Percentiles rank a stretch among this genome's conserved stretches.
phyloP scores from a whole-genome alignment of 1,284 basidiomycete genomes.

The Pseudozyma tsukubaensis region DNA sequence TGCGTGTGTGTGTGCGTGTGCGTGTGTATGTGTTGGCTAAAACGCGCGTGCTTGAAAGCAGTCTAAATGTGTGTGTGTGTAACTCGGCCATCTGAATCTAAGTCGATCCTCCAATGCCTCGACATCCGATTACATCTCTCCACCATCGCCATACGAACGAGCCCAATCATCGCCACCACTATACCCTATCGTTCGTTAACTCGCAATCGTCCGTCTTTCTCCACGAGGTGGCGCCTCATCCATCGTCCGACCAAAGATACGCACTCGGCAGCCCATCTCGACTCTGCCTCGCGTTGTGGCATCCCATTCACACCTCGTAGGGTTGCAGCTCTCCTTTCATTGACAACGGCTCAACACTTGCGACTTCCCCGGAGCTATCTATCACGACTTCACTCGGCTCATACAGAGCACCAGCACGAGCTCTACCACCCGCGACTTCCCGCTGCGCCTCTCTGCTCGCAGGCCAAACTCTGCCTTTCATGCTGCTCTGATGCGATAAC shows the following conservation, averaged over 20 bases:
- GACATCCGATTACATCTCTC: neutral
- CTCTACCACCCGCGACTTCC: too few relatives aligned
- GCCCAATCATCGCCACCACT: neutral
- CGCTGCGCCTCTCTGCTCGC: neutral
- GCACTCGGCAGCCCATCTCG: too few relatives aligned
- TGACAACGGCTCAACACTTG: neutral
- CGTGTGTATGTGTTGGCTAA: neutral
- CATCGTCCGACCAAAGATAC: too few relatives aligned
- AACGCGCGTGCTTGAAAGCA: neutral
- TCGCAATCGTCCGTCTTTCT: too few relatives aligned
- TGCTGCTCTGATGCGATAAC: conserved; percentile 8
- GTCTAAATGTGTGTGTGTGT: neutral
- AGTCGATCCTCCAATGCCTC: neutral
- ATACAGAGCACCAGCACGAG: too few relatives aligned
- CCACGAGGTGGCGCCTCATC: too few relatives aligned
- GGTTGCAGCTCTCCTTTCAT: neutral
- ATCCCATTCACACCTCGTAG: neutral
- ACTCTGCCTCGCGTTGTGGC: too few relatives aligned
- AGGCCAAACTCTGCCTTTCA: neutral
- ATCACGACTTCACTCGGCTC: neutral
- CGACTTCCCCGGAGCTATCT: neutral
- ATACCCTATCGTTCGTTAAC: too few relatives aligned
- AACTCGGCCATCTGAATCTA: neutral
- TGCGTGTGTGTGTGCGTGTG: neutral
- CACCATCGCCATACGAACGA: neutral